Evolutionary conservation across 179 eudicot species (phyloP), one percentile per base, ranked within the genome.

Genomic region (Nepenthes alata): DNA sequence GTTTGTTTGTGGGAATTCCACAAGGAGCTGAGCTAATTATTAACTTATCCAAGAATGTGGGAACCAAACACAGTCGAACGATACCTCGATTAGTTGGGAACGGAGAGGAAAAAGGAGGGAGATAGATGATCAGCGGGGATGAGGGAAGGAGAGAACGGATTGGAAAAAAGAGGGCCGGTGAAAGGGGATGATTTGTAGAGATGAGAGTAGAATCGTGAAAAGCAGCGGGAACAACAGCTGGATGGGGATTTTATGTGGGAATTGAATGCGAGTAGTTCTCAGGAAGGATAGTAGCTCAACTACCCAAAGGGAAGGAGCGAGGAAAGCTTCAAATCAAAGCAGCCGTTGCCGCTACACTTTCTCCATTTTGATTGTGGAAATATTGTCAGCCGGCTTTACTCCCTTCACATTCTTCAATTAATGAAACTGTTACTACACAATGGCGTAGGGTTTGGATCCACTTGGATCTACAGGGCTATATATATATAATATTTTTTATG

Each of bases 251-350:
- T 41, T 53, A 14, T 55, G 66, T 63, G 63, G 25, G 47, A 67
- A 70, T 70, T 74, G 61, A 76, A 67, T 75, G 84, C 61, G 78
- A 68, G 75, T 78, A 37, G 81, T 65, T 71, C 67, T 51, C 63
- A 37, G 57, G 70, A 79, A 70, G 52, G 68, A 75, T 61, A 34
- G 74, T 76, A 66, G 81, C 75, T 80, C 81, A 80, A 80, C 84
- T 36, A 79, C 83, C 75, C 10, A 69, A 52, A 14, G 35, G 9
- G 4, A 39, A 36, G 51, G 16, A 44, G 35, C 12, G 14, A 3
- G 16, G 39, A 53, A 41, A 63, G 9, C 11, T 10, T 34, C 51
- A 11, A 3, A 44, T 25, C 25, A 25, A 25, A 25, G 25, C 25
- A 25, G 1, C 25, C 25, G 25, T 25, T 25, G 25, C 25, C 25